phyloP scores from a whole-genome alignment of 1,284 basidiomycete species.

The Malassezia brasiliensis region DNA sequence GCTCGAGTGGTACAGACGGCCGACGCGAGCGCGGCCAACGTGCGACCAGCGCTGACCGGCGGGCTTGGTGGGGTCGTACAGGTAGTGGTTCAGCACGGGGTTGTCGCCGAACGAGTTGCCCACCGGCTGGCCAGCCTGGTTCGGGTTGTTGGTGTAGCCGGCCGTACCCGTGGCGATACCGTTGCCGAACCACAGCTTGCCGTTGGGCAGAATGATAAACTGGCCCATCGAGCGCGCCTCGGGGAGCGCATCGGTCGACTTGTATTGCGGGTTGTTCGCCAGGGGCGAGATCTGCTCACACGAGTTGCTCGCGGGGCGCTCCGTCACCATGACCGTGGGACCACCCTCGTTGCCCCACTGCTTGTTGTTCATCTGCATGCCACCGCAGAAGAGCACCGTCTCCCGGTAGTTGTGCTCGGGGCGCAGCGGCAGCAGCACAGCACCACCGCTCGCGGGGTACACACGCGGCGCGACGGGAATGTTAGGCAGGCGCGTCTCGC shows the following conservation, averaged over 20 bases:
- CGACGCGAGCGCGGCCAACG: slow-evolving; percentile 23
- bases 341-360: slow-evolving; percentile 37
- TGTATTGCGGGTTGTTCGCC: slow-evolving; percentile 19
- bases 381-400: slow-evolving; percentile 40
- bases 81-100: slow-evolving; percentile 24
- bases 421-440: slow-evolving; percentile 29
- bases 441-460: slow-evolving; percentile 38
- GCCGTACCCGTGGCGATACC: slow-evolving; percentile 38
- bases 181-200: slow-evolving; percentile 36
- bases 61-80: slow-evolving; percentile 32
- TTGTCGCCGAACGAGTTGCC: slow-evolving; percentile 45
- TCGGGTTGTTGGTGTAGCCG: slow-evolving; percentile 30
- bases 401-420: slow-evolving; percentile 31
- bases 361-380: slow-evolving; percentile 22
- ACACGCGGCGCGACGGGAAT: slow-evolving; percentile 26
- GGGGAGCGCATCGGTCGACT: slow-evolving; percentile 25
- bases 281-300: slow-evolving; percentile 39
- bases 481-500: slow-evolving; percentile 25
- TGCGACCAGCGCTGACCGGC: slow-evolving; percentile 27
- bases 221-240: slow-evolving; percentile 36
- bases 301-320: slow-evolving; percentile 25
- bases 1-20: slow-evolving; percentile 36
- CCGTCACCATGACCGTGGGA: slow-evolving; percentile 21
- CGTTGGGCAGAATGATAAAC: slow-evolving; percentile 38
- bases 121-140: slow-evolving; percentile 27